Base-by-base conservation (phyloP, 1,284 basidiomycete genomes). In the Trametes hirsuta region DNA sequence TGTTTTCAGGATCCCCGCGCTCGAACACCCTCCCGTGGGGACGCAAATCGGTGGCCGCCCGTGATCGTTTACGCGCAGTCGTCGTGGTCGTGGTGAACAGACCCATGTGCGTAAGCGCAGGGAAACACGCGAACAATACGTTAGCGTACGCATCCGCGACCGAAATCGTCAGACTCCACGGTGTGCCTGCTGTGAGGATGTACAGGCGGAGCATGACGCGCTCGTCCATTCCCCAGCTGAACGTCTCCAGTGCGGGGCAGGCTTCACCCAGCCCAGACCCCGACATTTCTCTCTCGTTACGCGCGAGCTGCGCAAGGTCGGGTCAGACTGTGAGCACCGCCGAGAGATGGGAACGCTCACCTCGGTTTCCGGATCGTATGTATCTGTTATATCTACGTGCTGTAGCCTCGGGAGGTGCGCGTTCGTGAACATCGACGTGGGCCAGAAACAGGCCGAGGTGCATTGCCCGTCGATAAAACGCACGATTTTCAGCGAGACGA, bases 231-330 rank as follows among this genome's bases (percentile, higher is more conserved):
- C 48, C 15, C 46, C 53, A 47, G 14, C 40, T 46, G 36, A 46
- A 22, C 39, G 53, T 99, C 5, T 97, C 99, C 0, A 97, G 97
- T 6, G 95, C 94, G 15, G 96, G 90, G n/a, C 88, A 85, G 2
- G 98, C 79, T 67, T 96, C 93, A 4, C 5, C 2, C 10, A 36
- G 30, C 24, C 41, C 51, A 10, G 30, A 18, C 8, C 15, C 34
- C 11, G 34, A 10, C 34, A 45, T 53, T n/a, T 12, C n/a, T 12
- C 36, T 14, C 34, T 41, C 6, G 30, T 45, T 35, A 0, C 11
- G 42, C 2, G 18, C 11, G 41, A 18, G 34, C 39, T 45, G 14
- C 0, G n/a, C 4, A 18, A 15, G 0, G n/a, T 2, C 8, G 30
- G 11, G 21, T 22, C 11, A 4, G 15, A 4, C 4, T 25, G 34